Conservation (phyloP, 345 rosid species). For the Heritiera littoralis region DNA sequence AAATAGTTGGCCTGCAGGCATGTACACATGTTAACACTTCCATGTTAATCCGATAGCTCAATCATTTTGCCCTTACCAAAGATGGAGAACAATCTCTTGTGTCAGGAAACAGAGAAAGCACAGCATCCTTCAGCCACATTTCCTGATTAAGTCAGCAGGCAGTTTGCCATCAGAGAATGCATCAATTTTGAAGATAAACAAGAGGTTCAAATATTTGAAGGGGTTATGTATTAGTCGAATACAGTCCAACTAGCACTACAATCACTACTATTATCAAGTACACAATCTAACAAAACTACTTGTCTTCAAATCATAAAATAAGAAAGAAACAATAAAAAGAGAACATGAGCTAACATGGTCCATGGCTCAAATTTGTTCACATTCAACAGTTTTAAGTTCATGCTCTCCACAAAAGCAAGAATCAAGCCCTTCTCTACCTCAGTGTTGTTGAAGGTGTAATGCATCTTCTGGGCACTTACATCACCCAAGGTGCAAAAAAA, state of each 20-base stretch:
- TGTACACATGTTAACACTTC: conserved; percentile 24
- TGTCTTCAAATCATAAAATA: conserved; percentile 13
- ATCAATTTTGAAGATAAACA: conserved; percentile 29
- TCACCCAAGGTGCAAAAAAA: not conserved
- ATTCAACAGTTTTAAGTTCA: not conserved
- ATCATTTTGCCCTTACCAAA: conserved; percentile 55
- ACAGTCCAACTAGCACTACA: conserved; percentile 11
- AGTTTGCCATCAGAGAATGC: conserved; percentile 36
- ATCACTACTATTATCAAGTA: conserved; percentile 1
- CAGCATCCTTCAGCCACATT: conserved; percentile 80
- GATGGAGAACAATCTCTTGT: conserved; percentile 82
- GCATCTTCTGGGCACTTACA: not conserved
- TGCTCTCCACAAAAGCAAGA: not conserved
- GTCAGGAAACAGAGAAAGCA: conserved; percentile 77
- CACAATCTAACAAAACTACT: conserved; percentile 10
- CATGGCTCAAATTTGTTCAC: not conserved
- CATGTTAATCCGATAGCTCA: conserved; percentile 13
- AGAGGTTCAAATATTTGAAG: conserved; percentile 12
- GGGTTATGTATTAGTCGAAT: not conserved
- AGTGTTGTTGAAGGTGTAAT: not conserved
- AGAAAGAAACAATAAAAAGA: not conserved
- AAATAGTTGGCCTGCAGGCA: conserved; percentile 66
- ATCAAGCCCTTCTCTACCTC: not conserved
- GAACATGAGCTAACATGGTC: not conserved
- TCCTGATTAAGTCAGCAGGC: conserved; percentile 65